phyloP scores from a whole-genome alignment of 148 eudicot genomes.

The Diospyros kaki region DNA sequence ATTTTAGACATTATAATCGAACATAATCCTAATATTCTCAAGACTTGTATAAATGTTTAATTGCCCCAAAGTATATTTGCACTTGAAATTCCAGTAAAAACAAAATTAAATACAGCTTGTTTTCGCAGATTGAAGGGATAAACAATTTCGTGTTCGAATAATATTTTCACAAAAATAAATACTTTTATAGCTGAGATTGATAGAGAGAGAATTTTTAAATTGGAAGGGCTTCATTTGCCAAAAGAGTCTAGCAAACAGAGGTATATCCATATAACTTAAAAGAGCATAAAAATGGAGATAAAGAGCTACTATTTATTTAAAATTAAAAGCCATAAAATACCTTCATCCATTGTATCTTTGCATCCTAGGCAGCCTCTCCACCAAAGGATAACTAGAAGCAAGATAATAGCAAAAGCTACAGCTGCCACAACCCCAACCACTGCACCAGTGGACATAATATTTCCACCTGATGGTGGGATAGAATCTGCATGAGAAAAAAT shows the following conservation, averaged over 20 bases:
- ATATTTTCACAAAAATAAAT: not conserved
- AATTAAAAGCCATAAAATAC: constrained; percentile 4
- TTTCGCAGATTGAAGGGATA: not conserved
- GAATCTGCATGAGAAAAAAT: not conserved
- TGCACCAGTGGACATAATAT: constrained; percentile 9
- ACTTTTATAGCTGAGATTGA: not conserved
- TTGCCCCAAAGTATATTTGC: not conserved
- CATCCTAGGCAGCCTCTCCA: constrained; percentile 19
- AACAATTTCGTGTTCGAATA: not conserved
- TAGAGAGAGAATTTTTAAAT: not conserved
- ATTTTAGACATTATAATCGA: not conserved
- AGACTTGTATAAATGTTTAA: not conserved
- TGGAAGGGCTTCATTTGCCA: not conserved
- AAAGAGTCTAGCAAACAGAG: not conserved
- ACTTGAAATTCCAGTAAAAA: not conserved
- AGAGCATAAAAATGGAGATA: not conserved
- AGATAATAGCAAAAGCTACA: constrained; percentile 10
- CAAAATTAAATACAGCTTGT: not conserved
- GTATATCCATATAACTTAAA: not conserved
- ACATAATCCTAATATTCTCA: not conserved
- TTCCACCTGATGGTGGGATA: not conserved
- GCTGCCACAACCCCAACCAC: constrained; percentile 28
- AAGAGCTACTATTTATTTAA: not conserved
- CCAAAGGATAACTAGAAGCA: constrained; percentile 28
- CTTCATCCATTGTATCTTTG: constrained; percentile 16